Conservation (phyloP, 345 rosid genomes). For the Acer negundo region DNA sequence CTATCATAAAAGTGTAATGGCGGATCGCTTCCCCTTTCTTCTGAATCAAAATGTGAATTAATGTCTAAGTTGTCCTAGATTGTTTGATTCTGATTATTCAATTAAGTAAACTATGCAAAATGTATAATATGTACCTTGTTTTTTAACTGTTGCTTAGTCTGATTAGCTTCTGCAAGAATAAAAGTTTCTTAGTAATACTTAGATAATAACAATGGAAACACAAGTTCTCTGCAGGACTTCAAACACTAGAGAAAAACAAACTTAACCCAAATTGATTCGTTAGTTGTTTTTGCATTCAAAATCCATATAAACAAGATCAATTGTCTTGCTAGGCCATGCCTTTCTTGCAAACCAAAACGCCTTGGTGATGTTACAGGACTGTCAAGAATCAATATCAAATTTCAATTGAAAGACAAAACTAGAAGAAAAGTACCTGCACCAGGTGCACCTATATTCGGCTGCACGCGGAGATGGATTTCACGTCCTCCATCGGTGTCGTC, state of each 20-base stretch:
- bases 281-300: not conserved
- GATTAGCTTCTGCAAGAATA: not conserved
- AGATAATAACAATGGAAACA: not conserved
- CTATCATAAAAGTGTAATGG: conserved; percentile 21
- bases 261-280: not conserved
- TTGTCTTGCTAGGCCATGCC: not conserved
- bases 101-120: not conserved
- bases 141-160: conserved; percentile 4
- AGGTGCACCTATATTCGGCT: conserved; percentile 49
- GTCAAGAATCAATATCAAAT: not conserved
- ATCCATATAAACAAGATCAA: too few relatives aligned
- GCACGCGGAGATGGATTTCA: conserved; percentile 40
- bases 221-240: too few relatives aligned
- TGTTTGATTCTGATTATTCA: not conserved
- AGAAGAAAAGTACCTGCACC: conserved; percentile 19
- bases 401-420: not conserved
- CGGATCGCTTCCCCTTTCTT: conserved; percentile 21
- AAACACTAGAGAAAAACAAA: too few relatives aligned
- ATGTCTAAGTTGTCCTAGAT: not conserved
- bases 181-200: not conserved
- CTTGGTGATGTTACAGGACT: not conserved
- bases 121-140: conserved; percentile 20
- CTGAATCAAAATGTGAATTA: conserved; percentile 5
- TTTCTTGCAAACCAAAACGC: too few relatives aligned
- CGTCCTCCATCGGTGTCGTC: conserved; percentile 33